Evolutionary conservation across 306 rosid species (phyloP), one percentile per base, ranked within the genome.

Genomic region (Castanea mollissima): DNA sequence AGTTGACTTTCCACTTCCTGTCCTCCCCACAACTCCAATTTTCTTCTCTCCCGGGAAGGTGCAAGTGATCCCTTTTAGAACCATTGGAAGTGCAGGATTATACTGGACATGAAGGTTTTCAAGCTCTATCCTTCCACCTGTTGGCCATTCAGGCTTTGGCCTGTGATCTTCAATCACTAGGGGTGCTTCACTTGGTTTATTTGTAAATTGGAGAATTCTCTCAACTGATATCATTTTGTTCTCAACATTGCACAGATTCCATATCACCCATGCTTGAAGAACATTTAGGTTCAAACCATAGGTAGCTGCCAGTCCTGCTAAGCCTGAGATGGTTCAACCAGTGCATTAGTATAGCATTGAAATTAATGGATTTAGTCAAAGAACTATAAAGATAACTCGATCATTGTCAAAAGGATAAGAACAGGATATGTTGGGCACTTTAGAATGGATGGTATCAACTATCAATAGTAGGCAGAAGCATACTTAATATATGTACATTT

Each of bases 221-320:
- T 93, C 93, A 19, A 93, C 93, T 29, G 98, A 93, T 74, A 93
- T 91, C 98, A 93, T 93, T 81, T 90, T 90, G 91, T 93, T 91
- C 70, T 93, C 98, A 5, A 93, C 98, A 68, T 93, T 93, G 88
- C 94, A 93, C n/a, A 90, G 80, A 70, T 93, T 93, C 94, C 94
- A 93, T 81, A 91, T 91, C 32, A 90, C 93, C 98, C 98, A 93
- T 64, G 94, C 93, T 68, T 93, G 98, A 27, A 93, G 93, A 54
- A 93, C 92, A 57, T 80, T 93, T 58, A 91, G 86, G 86, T 86
- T 91, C 80, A 93, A 82, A 74, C 92, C 97, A 72, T 93, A 93
- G 20, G 97, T 87, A 35, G 97, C 98, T 25, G 91, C 94, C 55
- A 91, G 83, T 58, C 98, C 97, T 11, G 98, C 92, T 87, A 93